Base-by-base conservation (phyloP, 148 eudicot species). In the Polygonum maritimum region DNA sequence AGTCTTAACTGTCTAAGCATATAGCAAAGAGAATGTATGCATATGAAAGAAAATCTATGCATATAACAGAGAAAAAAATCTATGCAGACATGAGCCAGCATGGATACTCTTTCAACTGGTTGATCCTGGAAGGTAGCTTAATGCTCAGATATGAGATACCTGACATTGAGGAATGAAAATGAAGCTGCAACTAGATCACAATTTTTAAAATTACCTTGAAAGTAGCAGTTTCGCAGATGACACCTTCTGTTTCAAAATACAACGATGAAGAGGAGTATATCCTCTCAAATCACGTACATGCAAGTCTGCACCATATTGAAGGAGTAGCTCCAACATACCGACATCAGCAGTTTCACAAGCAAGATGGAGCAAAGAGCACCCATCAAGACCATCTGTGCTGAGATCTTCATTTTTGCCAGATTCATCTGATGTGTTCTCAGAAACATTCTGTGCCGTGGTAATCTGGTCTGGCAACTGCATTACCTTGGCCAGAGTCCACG, bases 301-400 rank as follows among this genome's bases (percentile, higher is more conserved):
- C 80, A 95, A 79, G 79, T 89, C 87, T 49, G 96, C 98, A 62
- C 98, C 98, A 82, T 95, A 95, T 73, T 95, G 98, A 77, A 95
- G 80, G 73, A 95, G 96, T 44, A 95, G 88, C 87, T 95, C 98
- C 70, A 95, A 78, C 98, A 92, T 95, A 78, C 98, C 97, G 75
- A 92, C 87, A 80, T 95, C 98, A 72, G 94, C 91, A 75, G 87
- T 88, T 78, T 95, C 97, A 86, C 97, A 89, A 81, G 96, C 98
- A 67, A 95, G 84, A 76, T 95, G 98, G 69, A 95, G 96, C 83
- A 95, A 83, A 74, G 96, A 86, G 81, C 98, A 89, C 18, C 98
- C 97, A 79, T 89, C 88, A 33, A 88, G 73, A 77, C 88, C 87
- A 79, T 86, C 90, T 74, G 82, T 41, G 74, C 78, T 77, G 55